Percentiles rank a stretch among this genome's conserved stretches.
Evolutionary conservation across 2,329 filamentous ascomycete species (phyloP).

Genomic region (Ophiostoma himal-ulmi): DNA sequence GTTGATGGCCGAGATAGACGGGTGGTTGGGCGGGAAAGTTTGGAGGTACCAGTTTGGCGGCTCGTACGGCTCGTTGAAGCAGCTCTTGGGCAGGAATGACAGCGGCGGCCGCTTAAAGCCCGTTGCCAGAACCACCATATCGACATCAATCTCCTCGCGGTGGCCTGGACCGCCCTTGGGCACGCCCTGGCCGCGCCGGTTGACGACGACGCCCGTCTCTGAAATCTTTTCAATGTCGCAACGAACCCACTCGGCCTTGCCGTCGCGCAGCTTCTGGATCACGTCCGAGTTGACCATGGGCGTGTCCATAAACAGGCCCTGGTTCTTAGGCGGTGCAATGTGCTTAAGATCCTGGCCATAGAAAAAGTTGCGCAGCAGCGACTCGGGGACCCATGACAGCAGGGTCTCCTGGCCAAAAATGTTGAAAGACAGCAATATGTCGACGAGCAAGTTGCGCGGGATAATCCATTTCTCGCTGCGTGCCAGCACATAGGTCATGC

Average conservation of each 20-base stretch:
- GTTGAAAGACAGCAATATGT: constrained; percentile 69
- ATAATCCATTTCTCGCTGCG: constrained; percentile 85
- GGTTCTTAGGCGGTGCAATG: constrained; percentile 62
- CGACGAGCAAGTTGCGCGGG: constrained; percentile 68
- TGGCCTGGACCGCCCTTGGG: constrained; percentile 69
- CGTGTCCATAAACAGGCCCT: constrained; percentile 75
- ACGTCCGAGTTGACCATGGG: constrained; percentile 84
- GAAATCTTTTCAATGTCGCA: constrained; percentile 68
- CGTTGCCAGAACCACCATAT: constrained; percentile 77
- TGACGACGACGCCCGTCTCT: constrained; percentile 61
- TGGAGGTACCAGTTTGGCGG: constrained; percentile 88
- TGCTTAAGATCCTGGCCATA: constrained; percentile 69
- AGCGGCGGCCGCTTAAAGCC: constrained; percentile 71
- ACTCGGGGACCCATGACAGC: constrained; percentile 72
- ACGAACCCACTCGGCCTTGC: constrained; percentile 70
- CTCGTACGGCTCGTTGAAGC: constrained; percentile 65
- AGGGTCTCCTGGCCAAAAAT: constrained; percentile 71
- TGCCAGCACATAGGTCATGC: constrained; percentile 65
- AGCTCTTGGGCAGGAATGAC: constrained; percentile 65
- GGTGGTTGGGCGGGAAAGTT: constrained; percentile 70
- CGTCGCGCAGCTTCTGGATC: constrained; percentile 66
- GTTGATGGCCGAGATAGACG: constrained; percentile 73
- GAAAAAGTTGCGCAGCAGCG: constrained; percentile 68
- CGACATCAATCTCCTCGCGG: constrained; percentile 60
- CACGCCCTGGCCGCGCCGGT: constrained; percentile 64